Base-by-base conservation (phyloP, 352 stramenopile genomes). In the Pythium rhizo-oryzae region DNA sequence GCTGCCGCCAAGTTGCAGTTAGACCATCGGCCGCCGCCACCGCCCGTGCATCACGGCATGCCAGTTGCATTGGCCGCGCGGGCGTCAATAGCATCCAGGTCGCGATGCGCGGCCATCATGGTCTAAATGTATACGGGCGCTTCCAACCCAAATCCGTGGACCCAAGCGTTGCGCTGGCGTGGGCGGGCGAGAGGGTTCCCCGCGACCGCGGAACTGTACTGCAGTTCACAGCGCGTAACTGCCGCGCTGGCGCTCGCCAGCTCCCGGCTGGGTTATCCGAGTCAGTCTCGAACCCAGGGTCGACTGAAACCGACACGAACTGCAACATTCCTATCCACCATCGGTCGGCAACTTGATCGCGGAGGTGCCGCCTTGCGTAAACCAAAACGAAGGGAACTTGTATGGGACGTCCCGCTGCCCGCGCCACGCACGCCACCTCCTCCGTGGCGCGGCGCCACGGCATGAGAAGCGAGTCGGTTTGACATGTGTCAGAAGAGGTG, bases 381-480 rank as follows among this genome's bases (percentile, higher is more conserved):
- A 47, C 41, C 41, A n/a, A 1, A 4, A 41, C 8, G 35, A 41
- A 1, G 18, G 41, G 41, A 47, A 21, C 41, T 2, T 21, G 41
- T 47, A 47, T 47, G 41, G 41, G 18, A 47, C 41, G 41, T 47
- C 41, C 41, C 41, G 4, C 12, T 15, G 35, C 28, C 28, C 28
- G 28, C 9, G 15, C 37, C 9, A 47, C 12, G 41, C 41, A 47
- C 41, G 41, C 41, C 41, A 47, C 41, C 13, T 47, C 41, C 41
- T n/a, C 41, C 41, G 15, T 12, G 13, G 15, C 41, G 41, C 18
- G 41, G 41, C 41, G 41, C 41, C 33, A 49, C 39, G 55, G 44
- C 46, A 65, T 51, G 33, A 58, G 41, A 41, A 53, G 57, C 50
- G 65, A 72, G 65, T 72, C 65, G 58, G 65, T 72, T 67, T 72